Conservation (phyloP, 352 stramenopile species). For the Thalassiosira livingstoniorum region DNA sequence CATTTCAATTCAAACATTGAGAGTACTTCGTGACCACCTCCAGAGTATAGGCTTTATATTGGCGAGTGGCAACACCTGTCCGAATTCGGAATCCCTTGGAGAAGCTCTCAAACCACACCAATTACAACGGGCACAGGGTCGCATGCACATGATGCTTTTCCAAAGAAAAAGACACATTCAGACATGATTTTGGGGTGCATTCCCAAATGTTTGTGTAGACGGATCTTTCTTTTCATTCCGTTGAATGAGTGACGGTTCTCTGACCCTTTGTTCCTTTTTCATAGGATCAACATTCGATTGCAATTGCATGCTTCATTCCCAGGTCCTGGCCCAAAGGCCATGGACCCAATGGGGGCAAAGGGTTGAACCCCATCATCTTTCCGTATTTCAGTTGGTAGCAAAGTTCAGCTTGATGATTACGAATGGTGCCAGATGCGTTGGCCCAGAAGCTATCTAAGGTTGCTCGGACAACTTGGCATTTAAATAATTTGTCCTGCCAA, state of each 20-base stretch:
- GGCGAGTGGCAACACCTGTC: background rate
- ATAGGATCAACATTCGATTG: background rate
- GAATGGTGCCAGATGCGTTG: background rate
- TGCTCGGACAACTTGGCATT: background rate
- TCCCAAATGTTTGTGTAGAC: conserved; percentile 21
- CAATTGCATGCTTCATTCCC: conserved; percentile 8
- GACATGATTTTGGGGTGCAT: background rate
- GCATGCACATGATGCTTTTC: background rate
- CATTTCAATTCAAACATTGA: background rate
- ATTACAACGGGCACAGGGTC: conserved; percentile 10
- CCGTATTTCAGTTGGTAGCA: background rate
- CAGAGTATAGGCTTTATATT: background rate
- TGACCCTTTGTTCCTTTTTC: conserved; percentile 14
- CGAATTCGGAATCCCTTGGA: background rate
- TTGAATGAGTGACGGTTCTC: background rate
- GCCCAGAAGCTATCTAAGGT: background rate
- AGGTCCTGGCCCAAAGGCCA: too few species aligned
- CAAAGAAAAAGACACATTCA: conserved; percentile 18
- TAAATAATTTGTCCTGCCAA: background rate
- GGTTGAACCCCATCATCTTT: background rate
- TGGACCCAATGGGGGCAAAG: background rate
- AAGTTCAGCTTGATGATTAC: background rate
- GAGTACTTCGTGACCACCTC: background rate
- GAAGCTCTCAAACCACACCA: conserved; percentile 24
- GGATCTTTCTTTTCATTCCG: conserved; percentile 1